A percentile compares a stretch with the other conserved stretches of the same genome.
phyloP scores from a whole-genome alignment of 1,284 basidiomycete species.

The Pterulicium gracile region DNA sequence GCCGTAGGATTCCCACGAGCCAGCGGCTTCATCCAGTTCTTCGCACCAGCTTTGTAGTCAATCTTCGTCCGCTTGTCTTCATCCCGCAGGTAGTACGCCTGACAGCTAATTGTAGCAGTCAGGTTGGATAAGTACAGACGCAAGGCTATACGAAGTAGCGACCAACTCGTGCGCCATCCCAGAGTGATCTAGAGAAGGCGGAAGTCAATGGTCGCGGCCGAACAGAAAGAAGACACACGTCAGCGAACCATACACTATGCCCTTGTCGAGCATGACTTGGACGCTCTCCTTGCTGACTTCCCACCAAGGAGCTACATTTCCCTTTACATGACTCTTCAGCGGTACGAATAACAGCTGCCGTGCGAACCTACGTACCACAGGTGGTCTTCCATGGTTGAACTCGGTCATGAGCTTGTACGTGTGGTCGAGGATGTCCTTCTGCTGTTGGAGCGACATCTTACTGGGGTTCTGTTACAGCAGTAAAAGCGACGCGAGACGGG shows the following conservation, averaged over 20 bases:
- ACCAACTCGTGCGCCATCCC: conserved; percentile 52
- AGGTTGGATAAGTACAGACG: conserved; percentile 5
- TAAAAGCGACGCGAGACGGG: not conserved
- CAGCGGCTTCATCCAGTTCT: conserved; percentile 72
- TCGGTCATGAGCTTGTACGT: conserved; percentile 57
- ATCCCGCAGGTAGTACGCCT: conserved; percentile 63
- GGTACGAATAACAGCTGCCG: conserved; percentile 12
- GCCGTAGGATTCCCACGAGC: conserved; percentile 55
- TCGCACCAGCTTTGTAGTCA: conserved; percentile 48
- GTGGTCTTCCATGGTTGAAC: conserved; percentile 60
- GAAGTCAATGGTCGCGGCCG: not conserved
- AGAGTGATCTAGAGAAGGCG: conserved; percentile 42
- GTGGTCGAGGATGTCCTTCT: conserved; percentile 61
- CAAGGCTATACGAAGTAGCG: not conserved
- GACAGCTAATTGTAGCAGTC: conserved; percentile 33
- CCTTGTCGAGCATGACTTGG: conserved; percentile 60
- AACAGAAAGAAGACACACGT: conserved; percentile 1
- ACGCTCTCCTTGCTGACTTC: conserved; percentile 64
- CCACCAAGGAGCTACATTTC: conserved; percentile 66
- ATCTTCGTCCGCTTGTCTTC: conserved; percentile 70
- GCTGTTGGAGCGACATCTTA: conserved; percentile 53
- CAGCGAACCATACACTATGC: conserved; percentile 60
- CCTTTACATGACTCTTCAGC: conserved; percentile 13
- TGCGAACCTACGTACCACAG: no score
- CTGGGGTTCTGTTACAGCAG: conserved; percentile 64